phyloP scores from a whole-genome alignment of 352 stramenopile genomes.

The Phytophthora foliorum region DNA sequence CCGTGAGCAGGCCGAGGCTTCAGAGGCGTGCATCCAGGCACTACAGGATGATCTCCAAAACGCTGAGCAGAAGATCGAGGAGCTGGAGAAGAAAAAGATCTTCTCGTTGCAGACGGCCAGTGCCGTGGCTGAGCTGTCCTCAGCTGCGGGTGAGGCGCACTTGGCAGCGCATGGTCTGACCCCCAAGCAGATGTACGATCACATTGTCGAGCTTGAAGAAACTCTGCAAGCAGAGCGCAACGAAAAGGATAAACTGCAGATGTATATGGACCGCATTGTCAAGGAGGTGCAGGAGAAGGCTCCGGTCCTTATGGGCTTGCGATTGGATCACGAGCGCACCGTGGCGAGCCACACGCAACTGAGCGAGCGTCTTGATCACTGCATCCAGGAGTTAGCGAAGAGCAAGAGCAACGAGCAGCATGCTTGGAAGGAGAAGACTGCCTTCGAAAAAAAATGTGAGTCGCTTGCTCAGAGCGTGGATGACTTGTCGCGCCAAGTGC shows the following conservation, averaged over 20 bases:
- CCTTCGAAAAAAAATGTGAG: conserved; percentile 76
- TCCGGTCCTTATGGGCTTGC: conserved; percentile 90
- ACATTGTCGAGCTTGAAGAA: conserved; percentile 91
- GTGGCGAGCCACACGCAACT: conserved; percentile 86
- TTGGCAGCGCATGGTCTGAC: conserved; percentile 74
- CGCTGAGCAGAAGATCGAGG: conserved; percentile 60
- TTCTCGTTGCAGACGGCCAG: conserved; percentile 60
- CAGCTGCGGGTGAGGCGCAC: conserved; percentile 68
- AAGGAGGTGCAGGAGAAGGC: conserved; percentile 94
- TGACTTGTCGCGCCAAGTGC: conserved; percentile 94
- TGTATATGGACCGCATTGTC: conserved; percentile 93
- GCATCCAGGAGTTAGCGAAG: conserved; percentile 77
- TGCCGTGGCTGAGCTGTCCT: conserved; percentile 68
- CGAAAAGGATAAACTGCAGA: conserved; percentile 90
- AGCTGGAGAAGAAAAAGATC: conserved; percentile 76
- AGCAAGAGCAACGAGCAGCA: conserved; percentile 77
- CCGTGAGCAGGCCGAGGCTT: conserved; percentile 66
- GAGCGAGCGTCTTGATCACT: conserved; percentile 72
- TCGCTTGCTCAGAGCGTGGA: conserved; percentile 86
- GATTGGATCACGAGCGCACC: conserved; percentile 91
- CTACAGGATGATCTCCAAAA: conserved; percentile 66
- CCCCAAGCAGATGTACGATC: conserved; percentile 92
- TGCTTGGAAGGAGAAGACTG: conserved; percentile 67
- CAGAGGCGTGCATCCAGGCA: conserved; percentile 62
- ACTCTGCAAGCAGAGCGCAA: conserved; percentile 78